Conservation (phyloP, 2,329 filamentous ascomycete species). For the Orbilia blumenaviensis region DNA sequence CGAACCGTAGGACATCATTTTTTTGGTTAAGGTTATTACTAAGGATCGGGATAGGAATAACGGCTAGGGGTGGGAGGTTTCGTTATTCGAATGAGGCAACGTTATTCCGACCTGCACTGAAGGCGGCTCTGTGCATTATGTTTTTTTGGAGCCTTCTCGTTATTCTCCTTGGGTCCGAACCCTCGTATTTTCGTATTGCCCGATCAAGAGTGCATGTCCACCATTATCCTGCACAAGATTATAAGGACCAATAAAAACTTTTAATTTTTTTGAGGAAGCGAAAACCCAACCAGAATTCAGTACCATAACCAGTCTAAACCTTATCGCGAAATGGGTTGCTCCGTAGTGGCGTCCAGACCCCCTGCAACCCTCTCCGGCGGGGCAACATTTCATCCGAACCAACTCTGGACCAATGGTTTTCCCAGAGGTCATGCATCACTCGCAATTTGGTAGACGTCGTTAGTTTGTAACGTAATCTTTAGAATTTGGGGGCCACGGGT, state of each 20-base stretch:
- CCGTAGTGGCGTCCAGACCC: slow-evolving; percentile 37
- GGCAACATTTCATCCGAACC: slow-evolving; percentile 49
- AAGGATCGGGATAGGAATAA: slow-evolving; percentile 7
- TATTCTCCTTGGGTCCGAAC: not conserved
- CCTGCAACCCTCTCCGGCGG: slow-evolving; percentile 16
- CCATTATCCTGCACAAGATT: slow-evolving; percentile 1
- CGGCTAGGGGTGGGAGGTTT: not conserved
- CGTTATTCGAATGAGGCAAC: slow-evolving; percentile 31
- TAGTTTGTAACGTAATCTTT: slow-evolving; percentile 12
- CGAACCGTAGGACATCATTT: slow-evolving; percentile 14
- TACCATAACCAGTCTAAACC: not conserved
- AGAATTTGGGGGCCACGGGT: slow-evolving; percentile 19
- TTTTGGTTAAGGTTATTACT: slow-evolving; percentile 32
- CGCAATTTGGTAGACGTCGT: not conserved
- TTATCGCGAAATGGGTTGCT: slow-evolving; percentile 36
- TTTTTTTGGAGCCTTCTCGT: not conserved
- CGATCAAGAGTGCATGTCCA: not conserved
- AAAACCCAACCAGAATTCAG: not conserved
- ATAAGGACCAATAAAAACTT: not conserved
- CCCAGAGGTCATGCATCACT: not conserved
- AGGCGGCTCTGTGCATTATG: slow-evolving; percentile 8
- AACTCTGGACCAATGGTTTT: not conserved
- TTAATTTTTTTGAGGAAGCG: not conserved
- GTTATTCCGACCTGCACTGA: slow-evolving; percentile 17
- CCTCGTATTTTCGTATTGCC: slow-evolving; percentile 47